phyloP scores from a whole-genome alignment of 495 filamentous ascomycete species.

The Chaetomidium leptoderma region DNA sequence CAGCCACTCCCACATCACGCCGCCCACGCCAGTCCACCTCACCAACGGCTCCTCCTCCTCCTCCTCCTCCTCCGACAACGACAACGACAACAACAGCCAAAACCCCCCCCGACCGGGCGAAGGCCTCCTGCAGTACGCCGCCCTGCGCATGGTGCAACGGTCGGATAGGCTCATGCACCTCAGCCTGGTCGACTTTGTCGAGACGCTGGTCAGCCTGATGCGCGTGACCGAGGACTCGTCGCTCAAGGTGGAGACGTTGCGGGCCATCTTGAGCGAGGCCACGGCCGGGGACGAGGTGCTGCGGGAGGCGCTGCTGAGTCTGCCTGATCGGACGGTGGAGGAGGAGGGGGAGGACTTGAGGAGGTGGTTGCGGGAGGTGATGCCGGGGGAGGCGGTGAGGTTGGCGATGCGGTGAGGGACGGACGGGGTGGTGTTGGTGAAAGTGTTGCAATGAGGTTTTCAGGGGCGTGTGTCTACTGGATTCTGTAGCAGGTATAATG shows the following conservation, averaged over 20 bases:
- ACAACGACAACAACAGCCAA: background rate
- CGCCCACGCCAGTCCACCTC: slow-evolving; percentile 55
- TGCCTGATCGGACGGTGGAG: slow-evolving; percentile 43
- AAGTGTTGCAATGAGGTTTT: background rate
- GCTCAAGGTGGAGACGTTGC: slow-evolving; percentile 40
- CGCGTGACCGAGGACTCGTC: slow-evolving; percentile 41
- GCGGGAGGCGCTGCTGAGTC: slow-evolving; percentile 37
- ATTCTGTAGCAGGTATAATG: background rate
- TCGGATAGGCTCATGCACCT: slow-evolving; percentile 76
- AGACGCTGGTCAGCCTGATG: slow-evolving; percentile 56
- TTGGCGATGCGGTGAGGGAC: slow-evolving; percentile 20
- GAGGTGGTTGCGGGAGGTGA: slow-evolving; percentile 37
- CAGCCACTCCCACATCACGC: slow-evolving; percentile 52
- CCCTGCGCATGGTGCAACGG: slow-evolving; percentile 67
- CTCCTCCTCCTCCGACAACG: too few species aligned
- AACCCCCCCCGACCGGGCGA: slow-evolving; percentile 23
- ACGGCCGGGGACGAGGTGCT: slow-evolving; percentile 37
- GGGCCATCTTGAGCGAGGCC: slow-evolving; percentile 37
- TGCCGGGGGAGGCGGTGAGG: slow-evolving; percentile 22
- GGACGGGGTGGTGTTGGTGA: background rate
- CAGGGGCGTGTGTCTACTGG: background rate
- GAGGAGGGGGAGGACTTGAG: slow-evolving; percentile 42
- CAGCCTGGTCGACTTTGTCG: slow-evolving; percentile 71
- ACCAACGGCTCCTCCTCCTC: too few species aligned
- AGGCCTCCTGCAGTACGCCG: slow-evolving; percentile 71